Base-by-base conservation (phyloP, 768 basidiomycete species). In the Strobilomyces confusus region DNA sequence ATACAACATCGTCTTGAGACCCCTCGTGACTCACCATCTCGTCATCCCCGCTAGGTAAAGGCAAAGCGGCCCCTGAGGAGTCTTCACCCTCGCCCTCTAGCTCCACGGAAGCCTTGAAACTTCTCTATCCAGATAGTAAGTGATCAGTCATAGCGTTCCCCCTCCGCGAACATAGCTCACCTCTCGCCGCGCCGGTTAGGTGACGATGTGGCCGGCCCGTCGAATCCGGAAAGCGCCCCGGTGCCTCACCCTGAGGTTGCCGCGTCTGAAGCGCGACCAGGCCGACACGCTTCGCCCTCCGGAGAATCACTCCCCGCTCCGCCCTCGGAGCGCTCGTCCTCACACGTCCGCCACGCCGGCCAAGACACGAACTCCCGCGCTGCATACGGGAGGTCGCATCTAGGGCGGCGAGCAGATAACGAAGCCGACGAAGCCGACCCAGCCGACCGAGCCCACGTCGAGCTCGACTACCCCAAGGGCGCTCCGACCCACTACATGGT, bases 401-500 rank as follows among this genome's bases (percentile, higher is more conserved):
- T n/a, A n/a, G n/a, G n/a, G n/a, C n/a, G n/a, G n/a, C n/a, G n/a
- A n/a, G n/a, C n/a, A n/a, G n/a, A n/a, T n/a, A 2, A 32, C 44
- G 12, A 15, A 34, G 43, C 7, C 34, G 43, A 62, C 9, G 53
- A 51, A 32, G 55, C 50, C 13, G 49, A 44, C 1, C 47, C 51
- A 1, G 9, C 11, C 40, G 36, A 50, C 38, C 25, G 51, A 0
- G 26, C 15, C 30, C 26, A 19, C n/a, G 42, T 30, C 2, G 44
- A 42, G 14, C 4, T 44, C 9, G 40, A 43, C 19, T 56, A 57
- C 25, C 44, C 25, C 29, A 46, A 58, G 32, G 58, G 57, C 13
- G 64, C 50, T 2, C 69, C 65, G 5, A 58, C 20, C 41, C 65
- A 55, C 43, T 43, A 64, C 44, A 61, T 58, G 60, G 56, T 68